These are phyloP conservation scores for Collybia nuda DNA, from an alignment of 768 basidiomycete species.

Conservation along the genomic window DNA sequence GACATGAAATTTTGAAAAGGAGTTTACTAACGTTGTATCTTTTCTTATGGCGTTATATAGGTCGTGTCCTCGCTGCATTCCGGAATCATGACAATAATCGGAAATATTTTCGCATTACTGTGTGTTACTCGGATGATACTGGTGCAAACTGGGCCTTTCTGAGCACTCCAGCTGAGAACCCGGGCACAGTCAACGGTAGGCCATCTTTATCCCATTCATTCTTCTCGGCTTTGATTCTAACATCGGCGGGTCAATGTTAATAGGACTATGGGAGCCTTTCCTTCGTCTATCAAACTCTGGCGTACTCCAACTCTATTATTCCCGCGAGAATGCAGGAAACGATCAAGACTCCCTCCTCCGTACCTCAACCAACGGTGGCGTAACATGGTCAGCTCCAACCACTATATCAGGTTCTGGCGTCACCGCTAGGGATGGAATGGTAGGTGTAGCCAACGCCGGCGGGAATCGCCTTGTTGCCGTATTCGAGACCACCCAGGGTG, in stretches of 20 bases:
- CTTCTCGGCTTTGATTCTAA: no score
- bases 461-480: slow-evolving; percentile 10
- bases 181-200: no score
- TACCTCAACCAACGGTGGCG: slow-evolving; percentile 17
- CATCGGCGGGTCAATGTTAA: no score
- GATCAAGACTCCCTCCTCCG: slow-evolving; percentile 24
- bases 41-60: no score
- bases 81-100: slow-evolving; percentile 10
- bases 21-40: no score
- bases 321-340: slow-evolving; percentile 13
- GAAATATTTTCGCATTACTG: slow-evolving; percentile 18
- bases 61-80: slow-evolving; percentile 7
- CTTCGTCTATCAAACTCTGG: slow-evolving; percentile 13
- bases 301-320: slow-evolving; percentile 19
- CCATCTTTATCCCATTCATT: no score
- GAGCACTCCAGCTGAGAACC: no score
- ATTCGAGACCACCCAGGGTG: slow-evolving; percentile 22
- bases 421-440: slow-evolving; percentile 24
- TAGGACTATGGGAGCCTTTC: slow-evolving; percentile 17
- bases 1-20: no score
- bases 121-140: slow-evolving; percentile 15
- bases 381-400: slow-evolving; percentile 11
- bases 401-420: slow-evolving; percentile 16
- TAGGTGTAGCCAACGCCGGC: slow-evolving; percentile 10
- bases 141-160: slow-evolving; percentile 19